phyloP scores from a whole-genome alignment of 371 early-diverging fungal species.

The Mortierella sp. region DNA sequence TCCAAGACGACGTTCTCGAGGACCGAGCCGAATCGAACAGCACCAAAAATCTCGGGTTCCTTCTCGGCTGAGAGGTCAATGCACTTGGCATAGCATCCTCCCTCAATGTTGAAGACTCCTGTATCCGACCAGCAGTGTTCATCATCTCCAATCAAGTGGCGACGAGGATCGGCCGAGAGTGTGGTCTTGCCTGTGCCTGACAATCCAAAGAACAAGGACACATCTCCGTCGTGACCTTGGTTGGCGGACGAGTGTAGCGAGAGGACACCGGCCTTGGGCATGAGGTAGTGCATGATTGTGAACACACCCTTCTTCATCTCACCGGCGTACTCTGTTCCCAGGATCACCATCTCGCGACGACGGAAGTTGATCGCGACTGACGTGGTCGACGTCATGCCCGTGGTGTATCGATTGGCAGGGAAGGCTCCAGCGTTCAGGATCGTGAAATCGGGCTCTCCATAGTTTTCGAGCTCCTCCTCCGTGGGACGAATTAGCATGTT shows the following conservation, averaged over 20 bases:
- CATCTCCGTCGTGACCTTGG: constrained; percentile 92
- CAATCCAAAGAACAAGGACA: constrained; percentile 97
- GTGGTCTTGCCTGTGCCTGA: constrained; percentile 99
- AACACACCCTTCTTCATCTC: constrained; percentile 99
- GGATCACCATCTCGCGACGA: constrained; percentile 84
- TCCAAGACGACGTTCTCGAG: constrained; percentile 96
- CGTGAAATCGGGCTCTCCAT: constrained; percentile 96
- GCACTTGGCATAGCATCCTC: constrained; percentile 97
- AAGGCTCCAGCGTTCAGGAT: constrained; percentile 97
- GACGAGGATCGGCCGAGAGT: constrained; percentile 94
- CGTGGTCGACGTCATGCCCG: constrained; percentile 96
- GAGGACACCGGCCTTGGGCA: constrained; percentile 96
- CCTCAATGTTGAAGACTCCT: constrained; percentile 98
- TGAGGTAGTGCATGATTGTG: constrained; percentile 98
- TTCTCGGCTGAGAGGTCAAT: constrained; percentile 94
- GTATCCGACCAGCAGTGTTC: constrained; percentile 98
- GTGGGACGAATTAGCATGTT: constrained; percentile 98
- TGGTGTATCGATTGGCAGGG: constrained; percentile 96
- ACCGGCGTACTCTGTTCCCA: constrained; percentile 98
- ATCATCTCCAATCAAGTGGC: constrained; percentile 96
- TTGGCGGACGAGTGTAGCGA: constrained; percentile 98
- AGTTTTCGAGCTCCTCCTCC: constrained; percentile 86
- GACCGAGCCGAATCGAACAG: constrained; percentile 93
- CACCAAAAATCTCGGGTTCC: constrained; percentile 97
- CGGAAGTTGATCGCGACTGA: constrained; percentile 93